Evolutionary conservation across 2,329 filamentous ascomycete species (phyloP), one percentile per base, ranked within the genome.

Genomic region (Diaporthe australafricana): DNA sequence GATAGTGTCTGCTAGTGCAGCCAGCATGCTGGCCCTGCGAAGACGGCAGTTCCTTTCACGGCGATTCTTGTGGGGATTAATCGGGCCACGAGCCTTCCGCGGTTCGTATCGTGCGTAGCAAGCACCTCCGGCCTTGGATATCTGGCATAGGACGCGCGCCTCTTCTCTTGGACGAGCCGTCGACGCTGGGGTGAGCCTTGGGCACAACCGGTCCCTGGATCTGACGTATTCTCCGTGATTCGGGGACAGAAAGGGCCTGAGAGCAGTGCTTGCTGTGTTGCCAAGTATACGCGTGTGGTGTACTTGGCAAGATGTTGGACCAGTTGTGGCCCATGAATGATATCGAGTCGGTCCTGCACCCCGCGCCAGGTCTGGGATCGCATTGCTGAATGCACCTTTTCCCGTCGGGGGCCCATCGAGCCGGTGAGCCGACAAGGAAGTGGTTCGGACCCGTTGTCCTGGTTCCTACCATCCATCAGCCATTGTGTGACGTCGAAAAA

Each of bases 401-500:
- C 42, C 9, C 5, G 16, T 32, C 27, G 17, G 57, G 57, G 68
- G 50, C 42, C 56, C 47, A 70, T 53, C 60, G 60, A 62, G 57
- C 69, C 69, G 69, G 62, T 35, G 69, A 70, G 69, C 69, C 69
- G 69, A 67, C 35, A 53, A 52, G 47, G 52, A 30, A 57, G 38
- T 30, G 22, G 48, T 66, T 70, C 68, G 50, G 68, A 56, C 57
- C 68, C 57, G 57, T 63, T 25, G 57, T 52, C 42, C 45, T 70
- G 68, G 68, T 50, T 63, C 25, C 56, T 65, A 63, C 57, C 56
- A 47, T 53, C 56, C 47, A 53, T 52, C 47, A 70, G 67, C 45
- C 47, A 65, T 30, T 70, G 63, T 55, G 47, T 52, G 63, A 68
- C 47, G 63, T 53, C 63, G 63, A 27, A 27, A 42, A 25, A 30